These are phyloP conservation scores for Pythium coloratum DNA, from an alignment of 352 stramenopile genomes.

Conservation along the genomic window DNA sequence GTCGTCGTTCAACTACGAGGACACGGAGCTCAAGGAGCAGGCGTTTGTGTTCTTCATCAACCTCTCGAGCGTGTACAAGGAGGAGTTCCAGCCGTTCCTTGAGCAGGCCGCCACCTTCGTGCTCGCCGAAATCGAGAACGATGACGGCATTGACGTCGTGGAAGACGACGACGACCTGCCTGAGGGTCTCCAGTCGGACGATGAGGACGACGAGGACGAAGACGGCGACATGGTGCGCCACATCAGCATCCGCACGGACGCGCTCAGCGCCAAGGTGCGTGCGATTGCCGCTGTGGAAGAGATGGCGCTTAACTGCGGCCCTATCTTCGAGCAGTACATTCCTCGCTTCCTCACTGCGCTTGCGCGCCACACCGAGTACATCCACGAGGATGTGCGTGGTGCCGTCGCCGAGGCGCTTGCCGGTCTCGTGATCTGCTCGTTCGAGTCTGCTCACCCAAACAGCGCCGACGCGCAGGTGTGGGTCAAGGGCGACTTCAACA, in stretches of 20 bases:
- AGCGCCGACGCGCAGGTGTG: slow-evolving; percentile 83
- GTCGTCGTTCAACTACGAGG: slow-evolving; percentile 91
- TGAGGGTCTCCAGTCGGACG: slow-evolving; percentile 76
- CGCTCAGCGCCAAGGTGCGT: slow-evolving; percentile 84
- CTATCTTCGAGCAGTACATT: slow-evolving; percentile 82
- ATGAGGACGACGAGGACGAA: slow-evolving; percentile 70
- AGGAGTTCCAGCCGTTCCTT: slow-evolving; percentile 95
- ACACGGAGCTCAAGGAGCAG: slow-evolving; percentile 97
- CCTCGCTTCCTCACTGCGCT: slow-evolving; percentile 80
- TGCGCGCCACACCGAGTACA: slow-evolving; percentile 82
- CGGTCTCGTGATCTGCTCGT: slow-evolving; percentile 84
- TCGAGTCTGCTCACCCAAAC: slow-evolving; percentile 71
- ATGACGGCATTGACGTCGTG: slow-evolving; percentile 74
- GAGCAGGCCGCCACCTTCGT: slow-evolving; percentile 71
- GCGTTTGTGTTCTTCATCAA: slow-evolving; percentile 99
- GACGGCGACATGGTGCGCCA: slow-evolving; percentile 64
- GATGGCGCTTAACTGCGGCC: slow-evolving; percentile 79
- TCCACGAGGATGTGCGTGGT: slow-evolving; percentile 84
- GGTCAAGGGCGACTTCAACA: slow-evolving; percentile 83
- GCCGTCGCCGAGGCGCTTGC: slow-evolving; percentile 78
- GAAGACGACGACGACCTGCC: slow-evolving; percentile 73
- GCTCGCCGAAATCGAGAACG: slow-evolving; percentile 68
- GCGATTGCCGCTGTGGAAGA: slow-evolving; percentile 82
- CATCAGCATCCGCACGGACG: slow-evolving; percentile 87
- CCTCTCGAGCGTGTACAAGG: slow-evolving; percentile 96